Percentiles rank a stretch among this genome's conserved stretches.
These are phyloP conservation scores for Aspergillus hiratsukae DNA, from an alignment of 2,329 filamentous ascomycete genomes.

Conservation along the genomic window DNA sequence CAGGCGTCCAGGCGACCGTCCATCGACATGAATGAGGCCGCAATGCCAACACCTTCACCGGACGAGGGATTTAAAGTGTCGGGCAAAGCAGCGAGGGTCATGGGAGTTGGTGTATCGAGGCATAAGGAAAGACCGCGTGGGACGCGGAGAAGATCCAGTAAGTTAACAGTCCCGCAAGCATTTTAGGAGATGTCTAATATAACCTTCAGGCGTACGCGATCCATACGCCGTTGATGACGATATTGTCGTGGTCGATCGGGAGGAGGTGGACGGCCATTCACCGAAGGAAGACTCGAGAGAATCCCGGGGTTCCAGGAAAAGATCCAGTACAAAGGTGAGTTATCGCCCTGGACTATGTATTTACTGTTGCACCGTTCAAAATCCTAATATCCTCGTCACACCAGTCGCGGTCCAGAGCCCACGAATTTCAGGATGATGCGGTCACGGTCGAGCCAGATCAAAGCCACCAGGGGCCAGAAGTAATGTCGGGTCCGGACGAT, in stretches of 20 bases:
- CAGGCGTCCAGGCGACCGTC: constrained; percentile 62
- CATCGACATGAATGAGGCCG: constrained; percentile 58
- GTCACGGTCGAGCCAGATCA: constrained; percentile 51
- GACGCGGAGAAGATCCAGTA: constrained; percentile 47
- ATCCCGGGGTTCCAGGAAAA: constrained; percentile 29
- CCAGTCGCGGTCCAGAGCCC: constrained; percentile 31
- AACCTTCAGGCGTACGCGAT: constrained; percentile 38
- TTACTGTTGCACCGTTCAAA: background rate
- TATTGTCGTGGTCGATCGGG: constrained; percentile 54
- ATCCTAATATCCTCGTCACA: background rate
- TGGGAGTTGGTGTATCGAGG: constrained; percentile 55
- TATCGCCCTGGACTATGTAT: background rate
- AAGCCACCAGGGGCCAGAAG: constrained; percentile 42
- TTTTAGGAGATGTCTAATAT: constrained; percentile 1
- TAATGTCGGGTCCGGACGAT: constrained; percentile 47
- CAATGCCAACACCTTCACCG: constrained; percentile 67
- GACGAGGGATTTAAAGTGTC: constrained; percentile 63
- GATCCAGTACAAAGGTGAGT: constrained; percentile 37
- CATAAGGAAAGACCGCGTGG: constrained; percentile 45
- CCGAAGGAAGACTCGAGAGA: constrained; percentile 31
- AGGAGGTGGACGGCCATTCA: constrained; percentile 33
- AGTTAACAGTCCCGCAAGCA: constrained; percentile 2
- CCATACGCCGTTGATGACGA: constrained; percentile 63
- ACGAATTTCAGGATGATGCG: constrained; percentile 44
- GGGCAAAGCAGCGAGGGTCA: constrained; percentile 72